These are phyloP conservation scores for Haplosporangium sp. DNA, from an alignment of 371 early-diverging fungal species.

Conservation along the genomic window DNA sequence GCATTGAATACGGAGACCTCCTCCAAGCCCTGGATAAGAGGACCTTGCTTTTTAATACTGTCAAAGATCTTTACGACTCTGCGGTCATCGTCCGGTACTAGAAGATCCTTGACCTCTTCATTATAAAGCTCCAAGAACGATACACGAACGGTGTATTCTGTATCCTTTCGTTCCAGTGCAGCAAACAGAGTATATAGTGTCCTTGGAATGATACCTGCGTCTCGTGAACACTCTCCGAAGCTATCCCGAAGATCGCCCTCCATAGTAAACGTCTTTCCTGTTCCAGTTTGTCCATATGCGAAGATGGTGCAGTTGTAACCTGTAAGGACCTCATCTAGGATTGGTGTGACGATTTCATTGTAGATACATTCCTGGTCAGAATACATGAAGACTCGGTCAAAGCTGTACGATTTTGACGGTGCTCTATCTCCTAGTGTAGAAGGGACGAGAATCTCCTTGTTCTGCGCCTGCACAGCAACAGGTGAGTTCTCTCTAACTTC, in stretches of 20 bases:
- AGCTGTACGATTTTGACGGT: conserved; percentile 78
- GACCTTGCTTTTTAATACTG: conserved; percentile 69
- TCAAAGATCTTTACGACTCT: conserved; percentile 76
- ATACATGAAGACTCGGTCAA: conserved; percentile 93
- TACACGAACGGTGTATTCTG: conserved; percentile 83
- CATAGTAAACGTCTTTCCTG: conserved; percentile 94
- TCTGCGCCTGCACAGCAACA: conserved; percentile 42
- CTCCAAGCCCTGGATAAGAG: conserved; percentile 86
- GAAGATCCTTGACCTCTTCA: conserved; percentile 95
- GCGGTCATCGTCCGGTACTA: conserved; percentile 64
- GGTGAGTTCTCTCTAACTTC: conserved; percentile 48
- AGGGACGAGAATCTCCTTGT: conserved; percentile 46
- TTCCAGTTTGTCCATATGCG: conserved; percentile 96
- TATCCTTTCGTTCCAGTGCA: conserved; percentile 64
- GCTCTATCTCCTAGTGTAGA: conserved; percentile 51
- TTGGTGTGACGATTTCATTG: conserved; percentile 84
- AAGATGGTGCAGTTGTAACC: conserved; percentile 97
- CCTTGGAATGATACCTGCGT: conserved; percentile 94
- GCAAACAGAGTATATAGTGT: conserved; percentile 87
- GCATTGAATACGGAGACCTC: conserved; percentile 80
- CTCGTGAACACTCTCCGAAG: conserved; percentile 56
- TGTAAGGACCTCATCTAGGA: conserved; percentile 80
- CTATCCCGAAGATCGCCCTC: conserved; percentile 78
- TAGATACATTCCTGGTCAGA: conserved; percentile 88
- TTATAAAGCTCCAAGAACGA: conserved; percentile 98